Evolutionary conservation across 129 eudicot genomes (phyloP).

Genomic region (Saposhnikovia divaricata): DNA sequence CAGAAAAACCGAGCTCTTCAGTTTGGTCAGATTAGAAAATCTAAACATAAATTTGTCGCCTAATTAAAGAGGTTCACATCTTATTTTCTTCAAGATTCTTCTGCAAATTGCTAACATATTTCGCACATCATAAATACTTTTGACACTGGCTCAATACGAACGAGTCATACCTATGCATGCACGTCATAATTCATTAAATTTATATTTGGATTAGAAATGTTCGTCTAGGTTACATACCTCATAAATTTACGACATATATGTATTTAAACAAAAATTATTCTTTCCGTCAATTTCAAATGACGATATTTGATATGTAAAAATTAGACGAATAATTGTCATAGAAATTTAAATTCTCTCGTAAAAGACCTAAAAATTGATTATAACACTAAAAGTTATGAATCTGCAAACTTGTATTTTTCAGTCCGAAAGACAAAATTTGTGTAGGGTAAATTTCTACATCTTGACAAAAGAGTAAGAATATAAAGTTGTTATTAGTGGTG

Average conservation of each 20-base stretch:
- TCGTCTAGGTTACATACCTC: background rate
- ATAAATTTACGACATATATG: background rate
- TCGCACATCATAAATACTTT: background rate
- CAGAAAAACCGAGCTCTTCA: background rate
- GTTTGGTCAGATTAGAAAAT: background rate
- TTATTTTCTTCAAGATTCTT: background rate
- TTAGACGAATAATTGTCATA: too few species aligned
- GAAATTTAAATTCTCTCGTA: too few species aligned
- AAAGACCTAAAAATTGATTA: too few species aligned
- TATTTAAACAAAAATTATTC: background rate
- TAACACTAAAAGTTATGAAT: too few species aligned
- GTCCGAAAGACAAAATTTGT: too few species aligned
- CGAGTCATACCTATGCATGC: background rate
- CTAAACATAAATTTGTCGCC: background rate
- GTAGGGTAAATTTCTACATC: too few species aligned
- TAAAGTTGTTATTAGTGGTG: background rate
- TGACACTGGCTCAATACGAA: background rate
- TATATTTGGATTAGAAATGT: too few species aligned
- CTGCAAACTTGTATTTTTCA: too few species aligned
- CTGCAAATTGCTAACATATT: background rate
- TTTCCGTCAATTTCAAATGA: too few species aligned
- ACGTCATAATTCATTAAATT: too few species aligned
- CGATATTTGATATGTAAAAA: too few species aligned
- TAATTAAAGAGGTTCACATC: constrained; percentile 1
- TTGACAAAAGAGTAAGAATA: too few species aligned